These are phyloP conservation scores for Salix caprea DNA, from an alignment of 345 rosid genomes.

Conservation along the genomic window DNA sequence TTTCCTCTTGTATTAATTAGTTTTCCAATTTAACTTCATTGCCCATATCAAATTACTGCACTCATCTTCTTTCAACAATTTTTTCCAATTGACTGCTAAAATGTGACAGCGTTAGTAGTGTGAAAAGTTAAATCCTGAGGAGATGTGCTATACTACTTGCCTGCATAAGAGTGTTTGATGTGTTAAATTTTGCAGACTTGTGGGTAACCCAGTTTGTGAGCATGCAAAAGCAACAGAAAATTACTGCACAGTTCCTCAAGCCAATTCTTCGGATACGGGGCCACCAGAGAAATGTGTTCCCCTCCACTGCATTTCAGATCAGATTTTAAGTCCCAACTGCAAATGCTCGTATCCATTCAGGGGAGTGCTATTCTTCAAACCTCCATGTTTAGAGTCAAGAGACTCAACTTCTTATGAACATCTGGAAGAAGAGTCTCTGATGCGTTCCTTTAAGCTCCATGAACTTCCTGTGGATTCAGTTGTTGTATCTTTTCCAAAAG, in stretches of 20 bases:
- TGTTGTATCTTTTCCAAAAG: slow-evolving; percentile 50
- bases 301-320: slow-evolving; percentile 34
- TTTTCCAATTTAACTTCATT: no score
- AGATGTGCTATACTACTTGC: no score
- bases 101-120: no score
- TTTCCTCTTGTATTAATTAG: no score
- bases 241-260: slow-evolving; percentile 40
- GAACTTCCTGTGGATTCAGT: slow-evolving; percentile 61
- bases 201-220: slow-evolving; percentile 55
- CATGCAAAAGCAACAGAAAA: slow-evolving; percentile 25
- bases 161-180: background rate
- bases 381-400: slow-evolving; percentile 55
- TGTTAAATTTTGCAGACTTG: slow-evolving; percentile 49
- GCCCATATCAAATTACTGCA: no score
- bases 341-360: slow-evolving; percentile 57
- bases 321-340: slow-evolving; percentile 59
- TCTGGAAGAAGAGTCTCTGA: slow-evolving; percentile 34
- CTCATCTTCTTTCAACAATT: no score
- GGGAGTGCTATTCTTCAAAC: slow-evolving; percentile 57
- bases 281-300: slow-evolving; percentile 12
- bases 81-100: no score
- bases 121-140: no score
- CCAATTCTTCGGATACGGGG: background rate
- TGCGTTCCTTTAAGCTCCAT: slow-evolving; percentile 15
- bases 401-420: slow-evolving; percentile 26